Percentiles rank a stretch among this genome's conserved stretches.
Evolutionary conservation across 257 asterid species (phyloP).

Genomic region (Mentha longifolia): DNA sequence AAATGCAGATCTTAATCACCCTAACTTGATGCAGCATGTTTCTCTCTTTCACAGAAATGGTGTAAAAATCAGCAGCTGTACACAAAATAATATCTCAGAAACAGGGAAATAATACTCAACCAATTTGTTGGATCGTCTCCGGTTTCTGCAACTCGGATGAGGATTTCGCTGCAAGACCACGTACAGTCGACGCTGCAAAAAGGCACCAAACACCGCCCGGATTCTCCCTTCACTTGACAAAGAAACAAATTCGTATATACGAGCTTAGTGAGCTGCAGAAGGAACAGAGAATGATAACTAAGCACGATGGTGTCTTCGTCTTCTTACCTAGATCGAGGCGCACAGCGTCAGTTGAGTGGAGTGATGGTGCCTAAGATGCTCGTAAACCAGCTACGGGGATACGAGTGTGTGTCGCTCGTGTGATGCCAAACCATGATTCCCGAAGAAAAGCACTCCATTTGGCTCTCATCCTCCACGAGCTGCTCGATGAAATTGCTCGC

Average conservation of each 20-base stretch:
- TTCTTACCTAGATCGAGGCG: constrained; percentile 24
- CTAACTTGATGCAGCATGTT: constrained; percentile 27
- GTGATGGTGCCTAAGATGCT: constrained; percentile 36
- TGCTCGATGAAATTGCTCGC: constrained; percentile 71
- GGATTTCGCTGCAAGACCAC: constrained; percentile 4
- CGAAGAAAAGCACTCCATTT: constrained; percentile 76
- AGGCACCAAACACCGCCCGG: no score
- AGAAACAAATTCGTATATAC: neutral
- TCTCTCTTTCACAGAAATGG: constrained; percentile 8
- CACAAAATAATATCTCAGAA: constrained; percentile 28
- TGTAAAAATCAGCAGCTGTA: constrained; percentile 33
- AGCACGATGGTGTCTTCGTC: neutral
- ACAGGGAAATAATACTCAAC: constrained; percentile 21
- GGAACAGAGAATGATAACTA: neutral
- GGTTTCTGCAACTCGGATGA: constrained; percentile 2
- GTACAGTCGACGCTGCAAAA: constrained; percentile 21
- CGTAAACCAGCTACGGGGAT: constrained; percentile 39
- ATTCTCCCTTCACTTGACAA: constrained; percentile 7
- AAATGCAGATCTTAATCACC: constrained; percentile 31
- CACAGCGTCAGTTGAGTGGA: constrained; percentile 37
- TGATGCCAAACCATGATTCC: constrained; percentile 70
- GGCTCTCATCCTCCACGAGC: constrained; percentile 82
- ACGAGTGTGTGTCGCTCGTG: constrained; percentile 34
- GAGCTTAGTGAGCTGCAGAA: neutral
- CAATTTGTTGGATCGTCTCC: constrained; percentile 23